Percentiles rank a stretch among this genome's conserved stretches.
Evolutionary conservation across 352 stramenopile genomes (phyloP).

Genomic region (Pythium sukuiense): DNA sequence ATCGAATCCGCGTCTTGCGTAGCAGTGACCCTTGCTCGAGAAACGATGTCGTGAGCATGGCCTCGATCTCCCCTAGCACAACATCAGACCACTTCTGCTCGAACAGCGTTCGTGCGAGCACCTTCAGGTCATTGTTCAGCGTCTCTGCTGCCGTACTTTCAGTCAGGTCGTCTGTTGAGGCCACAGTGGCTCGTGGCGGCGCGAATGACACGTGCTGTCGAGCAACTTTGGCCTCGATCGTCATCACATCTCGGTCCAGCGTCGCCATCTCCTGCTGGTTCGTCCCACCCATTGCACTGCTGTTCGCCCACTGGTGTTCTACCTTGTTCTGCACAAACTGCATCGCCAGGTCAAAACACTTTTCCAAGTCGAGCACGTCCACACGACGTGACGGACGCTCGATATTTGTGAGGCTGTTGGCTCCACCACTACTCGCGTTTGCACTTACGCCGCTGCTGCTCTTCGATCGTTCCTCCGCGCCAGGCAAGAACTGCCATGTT

Average conservation of each 20-base stretch:
- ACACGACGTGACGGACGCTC: constrained; percentile 63
- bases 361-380: constrained; percentile 69
- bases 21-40: constrained; percentile 86
- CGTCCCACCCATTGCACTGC: constrained; percentile 15
- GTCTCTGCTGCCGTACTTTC: background rate
- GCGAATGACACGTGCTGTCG: constrained; percentile 19
- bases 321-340: constrained; percentile 52
- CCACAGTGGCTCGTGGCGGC: background rate
- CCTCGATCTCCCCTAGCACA: constrained; percentile 81
- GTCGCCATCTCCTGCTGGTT: constrained; percentile 47
- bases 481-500: constrained; percentile 73
- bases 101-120: constrained; percentile 72
- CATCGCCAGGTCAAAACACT: constrained; percentile 68
- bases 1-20: constrained; percentile 74
- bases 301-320: background rate
- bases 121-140: constrained; percentile 24
- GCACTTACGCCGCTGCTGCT: constrained; percentile 37
- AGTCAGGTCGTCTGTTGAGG: background rate
- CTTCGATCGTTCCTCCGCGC: constrained; percentile 60
- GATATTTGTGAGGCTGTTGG: constrained; percentile 49
- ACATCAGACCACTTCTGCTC: constrained; percentile 92
- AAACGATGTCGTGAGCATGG: constrained; percentile 87
- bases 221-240: constrained; percentile 45
- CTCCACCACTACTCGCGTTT: constrained; percentile 31
- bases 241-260: constrained; percentile 69